Evolutionary conservation across 2,329 filamentous ascomycete species (phyloP).

Genomic region (Madurella mycetomatis): DNA sequence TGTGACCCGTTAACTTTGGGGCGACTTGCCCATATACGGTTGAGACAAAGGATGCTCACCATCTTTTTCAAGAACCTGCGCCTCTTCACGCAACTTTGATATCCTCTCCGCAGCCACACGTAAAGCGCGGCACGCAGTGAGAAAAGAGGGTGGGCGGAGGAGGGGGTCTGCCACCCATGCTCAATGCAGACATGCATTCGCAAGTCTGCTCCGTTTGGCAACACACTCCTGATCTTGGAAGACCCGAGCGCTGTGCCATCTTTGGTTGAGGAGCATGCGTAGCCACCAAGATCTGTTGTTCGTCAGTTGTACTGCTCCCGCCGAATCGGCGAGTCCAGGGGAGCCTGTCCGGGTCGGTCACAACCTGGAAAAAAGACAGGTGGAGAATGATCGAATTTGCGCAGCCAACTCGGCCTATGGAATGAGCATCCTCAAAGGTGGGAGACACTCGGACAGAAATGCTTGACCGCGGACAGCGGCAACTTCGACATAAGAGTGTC

Average conservation of each 20-base stretch:
- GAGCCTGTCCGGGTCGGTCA: slow-evolving; percentile 17
- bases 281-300: background rate
- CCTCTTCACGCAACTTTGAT: background rate
- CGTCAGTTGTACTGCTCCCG: slow-evolving; percentile 7
- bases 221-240: background rate
- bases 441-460: background rate
- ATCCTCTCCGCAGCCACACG: slow-evolving; percentile 49
- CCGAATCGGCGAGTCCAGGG: background rate
- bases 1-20: too few species aligned
- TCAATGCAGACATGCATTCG: slow-evolving; percentile 4
- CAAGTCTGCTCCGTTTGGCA: slow-evolving; percentile 4
- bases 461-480: slow-evolving; percentile 8
- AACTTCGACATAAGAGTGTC: slow-evolving; percentile 14
- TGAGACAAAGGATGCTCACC: too few species aligned
- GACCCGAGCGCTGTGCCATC: background rate
- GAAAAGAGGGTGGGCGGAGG: slow-evolving; percentile 34
- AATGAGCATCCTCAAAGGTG: background rate
- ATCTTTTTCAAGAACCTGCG: background rate
- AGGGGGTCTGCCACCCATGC: slow-evolving; percentile 1
- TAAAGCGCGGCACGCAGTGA: slow-evolving; percentile 47
- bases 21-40: background rate
- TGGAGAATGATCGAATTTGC: slow-evolving; percentile 13
- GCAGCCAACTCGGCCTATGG: slow-evolving; percentile 23
- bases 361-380: slow-evolving; percentile 4
- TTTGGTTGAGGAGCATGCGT: slow-evolving; percentile 2